Conservation (phyloP, 345 rosid genomes). For the Capsella bursapastoris region DNA sequence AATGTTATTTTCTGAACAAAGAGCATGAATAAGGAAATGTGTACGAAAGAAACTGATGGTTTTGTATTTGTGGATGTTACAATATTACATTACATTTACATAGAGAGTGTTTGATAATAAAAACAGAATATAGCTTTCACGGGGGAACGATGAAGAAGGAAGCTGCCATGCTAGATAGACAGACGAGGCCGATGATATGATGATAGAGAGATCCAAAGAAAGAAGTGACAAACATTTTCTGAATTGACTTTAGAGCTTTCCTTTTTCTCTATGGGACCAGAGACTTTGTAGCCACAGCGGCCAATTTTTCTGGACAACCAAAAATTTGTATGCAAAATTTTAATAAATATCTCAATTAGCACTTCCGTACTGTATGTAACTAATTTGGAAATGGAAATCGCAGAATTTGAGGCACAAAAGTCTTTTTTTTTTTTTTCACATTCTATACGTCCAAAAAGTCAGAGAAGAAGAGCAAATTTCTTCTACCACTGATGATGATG, state of each 20-base stretch:
- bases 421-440: neutral
- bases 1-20: neutral
- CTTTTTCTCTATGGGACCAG: slow-evolving; percentile 33
- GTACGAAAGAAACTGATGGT: neutral
- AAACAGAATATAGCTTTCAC: slow-evolving; percentile 61
- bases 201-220: slow-evolving; percentile 11
- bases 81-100: neutral
- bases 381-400: slow-evolving; percentile 30
- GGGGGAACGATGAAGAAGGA: slow-evolving; percentile 51
- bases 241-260: slow-evolving; percentile 38
- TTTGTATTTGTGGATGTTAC: slow-evolving; percentile 3
- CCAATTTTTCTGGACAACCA: slow-evolving; percentile 8
- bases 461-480: neutral
- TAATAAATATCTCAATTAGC: slow-evolving; percentile 28
- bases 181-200: slow-evolving; percentile 57
- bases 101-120: neutral
- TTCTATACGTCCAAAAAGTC: slow-evolving; percentile 10
- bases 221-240: slow-evolving; percentile 35
- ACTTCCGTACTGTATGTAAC: slow-evolving; percentile 40
- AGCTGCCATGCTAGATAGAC: slow-evolving; percentile 39
- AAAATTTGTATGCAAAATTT: slow-evolving; percentile 28
- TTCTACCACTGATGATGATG: neutral
- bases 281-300: slow-evolving; percentile 39
- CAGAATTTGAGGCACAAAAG: slow-evolving; percentile 32
- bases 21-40: slow-evolving; percentile 12